Conservation (phyloP, 495 filamentous ascomycete genomes). For the Aspergillus ostianus region DNA sequence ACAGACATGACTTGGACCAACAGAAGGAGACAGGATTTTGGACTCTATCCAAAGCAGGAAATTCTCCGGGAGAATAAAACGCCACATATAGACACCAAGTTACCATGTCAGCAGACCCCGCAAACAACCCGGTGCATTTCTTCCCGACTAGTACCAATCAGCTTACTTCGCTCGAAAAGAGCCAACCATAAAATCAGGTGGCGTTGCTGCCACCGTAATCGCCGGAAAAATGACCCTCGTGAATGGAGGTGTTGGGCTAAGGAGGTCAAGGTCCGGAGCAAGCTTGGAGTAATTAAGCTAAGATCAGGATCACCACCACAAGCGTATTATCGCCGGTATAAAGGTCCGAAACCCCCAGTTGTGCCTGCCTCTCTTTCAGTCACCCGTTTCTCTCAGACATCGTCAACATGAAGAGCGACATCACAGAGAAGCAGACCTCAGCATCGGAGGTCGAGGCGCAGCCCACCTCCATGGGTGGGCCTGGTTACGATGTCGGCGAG, state of each 20-base stretch:
- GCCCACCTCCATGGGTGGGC: slow-evolving; percentile 29
- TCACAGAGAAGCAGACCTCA: slow-evolving; percentile 33
- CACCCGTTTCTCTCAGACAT: slow-evolving; percentile 28
- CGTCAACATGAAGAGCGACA: slow-evolving; percentile 42
- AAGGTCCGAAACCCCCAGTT: slow-evolving; percentile 28
- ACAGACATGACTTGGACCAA: no score
- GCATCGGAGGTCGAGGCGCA: slow-evolving; percentile 38
- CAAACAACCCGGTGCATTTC: no score
- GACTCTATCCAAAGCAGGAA: no score
- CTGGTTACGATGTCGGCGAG: slow-evolving; percentile 41
- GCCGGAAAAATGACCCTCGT: no score
- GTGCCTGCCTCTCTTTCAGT: slow-evolving; percentile 27
- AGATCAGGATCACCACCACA: neutral
- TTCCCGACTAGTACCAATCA: no score
- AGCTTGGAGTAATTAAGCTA: slow-evolving; percentile 30
- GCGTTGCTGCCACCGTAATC: no score
- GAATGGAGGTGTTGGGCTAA: slow-evolving; percentile 2
- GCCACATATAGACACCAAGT: no score
- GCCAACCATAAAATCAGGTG: no score
- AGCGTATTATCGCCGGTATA: slow-evolving; percentile 28
- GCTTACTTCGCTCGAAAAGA: no score
- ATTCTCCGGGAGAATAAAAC: no score
- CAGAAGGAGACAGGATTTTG: no score
- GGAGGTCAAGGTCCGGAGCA: slow-evolving; percentile 29
- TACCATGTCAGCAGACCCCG: no score